phyloP scores from a whole-genome alignment of 2,329 filamentous ascomycete species.

The Atkinsonella hypoxylon region DNA sequence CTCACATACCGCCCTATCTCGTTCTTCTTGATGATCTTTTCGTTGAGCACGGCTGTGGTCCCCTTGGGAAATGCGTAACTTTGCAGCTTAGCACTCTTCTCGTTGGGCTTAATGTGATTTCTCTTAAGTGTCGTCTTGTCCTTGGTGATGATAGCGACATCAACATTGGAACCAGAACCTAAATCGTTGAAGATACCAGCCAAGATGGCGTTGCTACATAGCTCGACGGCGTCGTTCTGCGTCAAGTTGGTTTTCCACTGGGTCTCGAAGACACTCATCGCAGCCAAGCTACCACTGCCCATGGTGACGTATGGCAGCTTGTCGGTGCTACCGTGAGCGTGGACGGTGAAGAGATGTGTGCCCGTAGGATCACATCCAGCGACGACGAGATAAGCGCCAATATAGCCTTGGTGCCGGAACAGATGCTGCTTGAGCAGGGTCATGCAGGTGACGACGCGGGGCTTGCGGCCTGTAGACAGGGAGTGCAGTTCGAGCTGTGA shows the following conservation, averaged over 20 bases:
- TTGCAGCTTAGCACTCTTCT: conserved; percentile 79
- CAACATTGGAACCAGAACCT: conserved; percentile 93
- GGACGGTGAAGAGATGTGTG: conserved; percentile 90
- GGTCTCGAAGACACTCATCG: conserved; percentile 97
- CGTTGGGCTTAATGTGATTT: conserved; percentile 88
- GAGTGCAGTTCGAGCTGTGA: conserved; percentile 97
- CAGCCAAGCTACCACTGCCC: conserved; percentile 89
- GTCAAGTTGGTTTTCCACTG: conserved; percentile 75
- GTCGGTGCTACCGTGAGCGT: conserved; percentile 95
- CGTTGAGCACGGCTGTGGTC: conserved; percentile 90
- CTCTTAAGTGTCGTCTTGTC: conserved; percentile 91
- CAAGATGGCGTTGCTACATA: conserved; percentile 78
- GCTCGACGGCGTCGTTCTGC: conserved; percentile 67
- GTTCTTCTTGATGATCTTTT: conserved; percentile 90
- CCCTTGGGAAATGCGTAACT: conserved; percentile 85
- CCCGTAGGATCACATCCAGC: conserved; percentile 95
- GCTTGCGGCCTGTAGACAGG: conserved; percentile 89
- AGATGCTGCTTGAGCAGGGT: conserved; percentile 99
- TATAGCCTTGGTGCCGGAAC: conserved; percentile 95
- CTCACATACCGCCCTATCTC: conserved; percentile 91
- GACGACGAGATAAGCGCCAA: conserved; percentile 94
- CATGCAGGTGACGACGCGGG: conserved; percentile 98
- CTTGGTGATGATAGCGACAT: conserved; percentile 87
- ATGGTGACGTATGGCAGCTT: conserved; percentile 99
- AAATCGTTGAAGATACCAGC: conserved; percentile 98